Conservation (phyloP, 192 early-diverging fungal genomes). For the Martensiomyces pterosporus region DNA sequence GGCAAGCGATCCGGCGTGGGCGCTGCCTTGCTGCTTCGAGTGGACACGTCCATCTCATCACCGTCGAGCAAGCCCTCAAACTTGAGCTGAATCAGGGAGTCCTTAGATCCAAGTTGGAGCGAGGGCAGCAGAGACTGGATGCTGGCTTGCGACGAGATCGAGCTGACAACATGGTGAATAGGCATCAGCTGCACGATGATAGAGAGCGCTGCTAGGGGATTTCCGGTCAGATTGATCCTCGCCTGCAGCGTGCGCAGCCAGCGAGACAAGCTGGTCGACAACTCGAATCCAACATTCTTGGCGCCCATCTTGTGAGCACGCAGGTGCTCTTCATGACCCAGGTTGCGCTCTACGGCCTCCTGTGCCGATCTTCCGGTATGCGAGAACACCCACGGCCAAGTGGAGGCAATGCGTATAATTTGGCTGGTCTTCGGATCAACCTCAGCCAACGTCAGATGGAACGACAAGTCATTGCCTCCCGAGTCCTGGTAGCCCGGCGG, state of each 20-base stretch:
- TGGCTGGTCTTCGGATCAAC: conserved; percentile 26
- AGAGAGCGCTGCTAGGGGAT: conserved; percentile 26
- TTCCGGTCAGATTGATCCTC: conserved; percentile 36
- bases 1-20: too few species aligned
- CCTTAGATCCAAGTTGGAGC: conserved; percentile 7
- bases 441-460: conserved; percentile 44
- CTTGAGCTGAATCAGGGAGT: conserved; percentile 18
- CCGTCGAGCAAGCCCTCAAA: conserved; percentile 15
- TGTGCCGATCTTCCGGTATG: conserved; percentile 15
- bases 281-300: conserved; percentile 12
- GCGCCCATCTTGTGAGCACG: conserved; percentile 1
- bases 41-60: too few species aligned
- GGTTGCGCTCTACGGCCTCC: conserved; percentile 2
- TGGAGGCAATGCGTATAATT: conserved; percentile 36
- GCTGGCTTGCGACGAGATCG: conserved; percentile 15
- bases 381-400: conserved; percentile 44
- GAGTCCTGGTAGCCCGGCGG: conserved; percentile 28
- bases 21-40: too few species aligned
- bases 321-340: neutral
- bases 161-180: conserved; percentile 26
- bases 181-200: conserved; percentile 45
- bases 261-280: conserved; percentile 37
- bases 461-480: conserved; percentile 35
- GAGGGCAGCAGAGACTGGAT: conserved; percentile 18
- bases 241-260: conserved; percentile 45